These are phyloP conservation scores for Luzula sylvatica DNA, from an alignment of 176 grass and related monocot genomes.

Conservation along the genomic window DNA sequence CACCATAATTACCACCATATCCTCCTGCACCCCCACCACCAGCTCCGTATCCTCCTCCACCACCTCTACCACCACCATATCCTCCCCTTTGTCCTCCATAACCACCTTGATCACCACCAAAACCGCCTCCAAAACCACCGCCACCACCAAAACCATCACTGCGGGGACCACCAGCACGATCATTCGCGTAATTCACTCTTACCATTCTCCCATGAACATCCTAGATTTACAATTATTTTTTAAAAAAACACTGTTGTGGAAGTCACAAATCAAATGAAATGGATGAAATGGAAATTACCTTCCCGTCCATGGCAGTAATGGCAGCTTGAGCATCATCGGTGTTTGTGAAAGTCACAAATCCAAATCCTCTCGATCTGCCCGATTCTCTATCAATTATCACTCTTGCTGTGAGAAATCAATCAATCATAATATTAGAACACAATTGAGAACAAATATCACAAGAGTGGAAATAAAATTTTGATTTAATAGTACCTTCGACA, in stretches of 20 bases:
- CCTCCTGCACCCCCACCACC: constrained; percentile 13
- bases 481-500: constrained; percentile 46
- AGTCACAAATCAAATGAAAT: neutral
- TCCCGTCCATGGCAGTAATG: constrained; percentile 67
- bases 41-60: neutral
- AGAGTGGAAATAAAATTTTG: neutral
- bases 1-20: neutral
- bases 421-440: neutral
- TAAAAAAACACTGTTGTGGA: constrained; percentile 9
- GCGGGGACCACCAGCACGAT: constrained; percentile 29
- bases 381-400: constrained; percentile 63
- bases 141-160: constrained; percentile 27
- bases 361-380: constrained; percentile 75
- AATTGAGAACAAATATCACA: neutral
- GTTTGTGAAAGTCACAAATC: constrained; percentile 64
- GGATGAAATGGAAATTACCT: constrained; percentile 28
- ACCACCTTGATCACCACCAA: constrained; percentile 15
- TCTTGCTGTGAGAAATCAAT: constrained; percentile 36
- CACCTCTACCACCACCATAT: neutral
- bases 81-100: neutral
- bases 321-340: constrained; percentile 57
- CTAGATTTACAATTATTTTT: constrained; percentile 46
- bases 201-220: constrained; percentile 70
- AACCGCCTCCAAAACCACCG: constrained; percentile 9
- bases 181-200: constrained; percentile 57